Evolutionary conservation across 75 land plant species (phyloP), one percentile per base, ranked within the genome.

Genomic region (Adiantum capillusveneris): DNA sequence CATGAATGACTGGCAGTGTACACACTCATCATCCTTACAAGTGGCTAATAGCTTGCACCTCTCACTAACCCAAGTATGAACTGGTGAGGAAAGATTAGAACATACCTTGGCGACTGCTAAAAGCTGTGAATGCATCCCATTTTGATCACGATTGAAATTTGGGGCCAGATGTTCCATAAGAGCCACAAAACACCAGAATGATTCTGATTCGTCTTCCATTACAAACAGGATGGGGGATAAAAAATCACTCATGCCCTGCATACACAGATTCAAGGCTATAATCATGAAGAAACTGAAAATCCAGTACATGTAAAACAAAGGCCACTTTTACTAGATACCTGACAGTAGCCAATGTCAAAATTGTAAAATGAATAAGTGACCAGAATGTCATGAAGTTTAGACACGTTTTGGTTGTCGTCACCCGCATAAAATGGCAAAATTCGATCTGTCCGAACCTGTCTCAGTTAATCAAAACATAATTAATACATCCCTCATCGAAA

Each of bases 261-360:
- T 34, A 34, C 37, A 34, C 9, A 9, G 9, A 34, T 5, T 9
- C 37, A 5, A 34, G 37, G 7, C 37, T 34, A 5, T 34, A 34
- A 34, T 34, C 37, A 34, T 34, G 37, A 34, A 34, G 3, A 34
- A 3, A 34, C 9, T 3, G 9, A 5, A 9, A 34, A 34, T 5
- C 9, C 37, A 34, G 3, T 9, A 34, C 9, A 34, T 9, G 9
- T 3, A 34, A 34, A 34, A 34, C 9, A 34, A 34, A 34, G 16
- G 5, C 44, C 29, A 5, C 17, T 11, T 25, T 20, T 11, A 25
- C 1, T 16, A 22, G 22, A 21, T 71, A 93, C 98, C 98, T 94
- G 98, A 64, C 98, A 94, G 59, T 94, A 94, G 36, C 98, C 98
- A 59, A 94, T 80, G 66, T 94, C 98, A 60, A 94, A 94, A 73